Evolutionary conservation across 192 early-diverging fungal genomes (phyloP).

Genomic region (Coemansia sp.): DNA sequence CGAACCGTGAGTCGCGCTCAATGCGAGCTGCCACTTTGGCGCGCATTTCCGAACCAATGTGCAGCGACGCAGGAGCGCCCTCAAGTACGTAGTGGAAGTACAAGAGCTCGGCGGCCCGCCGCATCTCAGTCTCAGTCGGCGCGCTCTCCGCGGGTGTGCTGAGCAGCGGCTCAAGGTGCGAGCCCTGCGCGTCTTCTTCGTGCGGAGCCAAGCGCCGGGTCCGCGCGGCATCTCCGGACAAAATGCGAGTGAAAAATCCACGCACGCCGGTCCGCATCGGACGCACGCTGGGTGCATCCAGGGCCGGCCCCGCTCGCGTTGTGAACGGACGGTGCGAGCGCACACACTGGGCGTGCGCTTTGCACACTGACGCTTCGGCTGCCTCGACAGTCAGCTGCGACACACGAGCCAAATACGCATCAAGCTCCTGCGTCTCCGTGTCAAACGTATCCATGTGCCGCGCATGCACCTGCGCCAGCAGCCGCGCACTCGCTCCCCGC

Average conservation of each 20-base stretch:
- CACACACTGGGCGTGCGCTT: slow-evolving; percentile 30
- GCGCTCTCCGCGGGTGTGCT: neutral
- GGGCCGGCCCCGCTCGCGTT: slow-evolving; percentile 17
- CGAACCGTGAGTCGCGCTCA: slow-evolving; percentile 38
- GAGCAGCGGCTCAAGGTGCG: slow-evolving; percentile 33
- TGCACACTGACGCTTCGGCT: slow-evolving; percentile 21
- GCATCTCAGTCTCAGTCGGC: slow-evolving; percentile 38
- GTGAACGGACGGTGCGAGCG: slow-evolving; percentile 40
- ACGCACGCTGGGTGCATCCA: slow-evolving; percentile 24
- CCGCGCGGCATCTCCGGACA: slow-evolving; percentile 26
- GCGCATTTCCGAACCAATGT: slow-evolving; percentile 38
- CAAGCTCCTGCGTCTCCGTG: slow-evolving; percentile 44
- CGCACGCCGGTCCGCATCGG: slow-evolving; percentile 16
- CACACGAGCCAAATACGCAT: slow-evolving; percentile 26
- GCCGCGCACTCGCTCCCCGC: slow-evolving; percentile 5
- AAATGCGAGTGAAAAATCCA: slow-evolving; percentile 49
- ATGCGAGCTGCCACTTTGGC: slow-evolving; percentile 37
- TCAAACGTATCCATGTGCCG: slow-evolving; percentile 27
- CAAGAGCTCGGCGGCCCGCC: slow-evolving; percentile 41
- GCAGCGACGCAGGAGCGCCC: slow-evolving; percentile 37
- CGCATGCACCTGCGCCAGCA: slow-evolving; percentile 9
- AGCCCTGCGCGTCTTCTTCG: neutral
- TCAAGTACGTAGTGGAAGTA: slow-evolving; percentile 44
- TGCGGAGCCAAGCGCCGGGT: neutral
- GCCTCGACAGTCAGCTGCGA: slow-evolving; percentile 39